Base-by-base conservation (phyloP, 1,139 yeast genomes). In the Kurtzmaniella natalensis region DNA sequence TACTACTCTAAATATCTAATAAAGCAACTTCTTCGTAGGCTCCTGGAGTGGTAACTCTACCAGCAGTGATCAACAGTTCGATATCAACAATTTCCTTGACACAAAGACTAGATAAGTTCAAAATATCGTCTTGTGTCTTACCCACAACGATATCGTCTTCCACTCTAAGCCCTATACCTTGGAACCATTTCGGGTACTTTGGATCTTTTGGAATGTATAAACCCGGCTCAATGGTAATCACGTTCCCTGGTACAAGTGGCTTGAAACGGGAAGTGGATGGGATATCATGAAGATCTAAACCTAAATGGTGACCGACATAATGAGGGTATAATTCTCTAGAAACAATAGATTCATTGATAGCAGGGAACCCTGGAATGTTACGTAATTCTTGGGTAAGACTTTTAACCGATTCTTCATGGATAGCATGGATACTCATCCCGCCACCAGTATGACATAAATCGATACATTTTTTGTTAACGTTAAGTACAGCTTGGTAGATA, bases 211-310 rank as follows among this genome's bases (percentile, higher is more conserved):
- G 97, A 29, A 94, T 76, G 53, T 92, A 92, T 24, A 92, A 72
- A 18, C 98, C 98, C 0, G 98, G 98, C 53, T 92, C 98, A 21
- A 92, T 78, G 1, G 98, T 92, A 30, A 92, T 68, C 3, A 92
- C 96, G 47, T 82, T 87, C 3, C 86, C 86, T 19, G 60, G 64
- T 24, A 56, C 60, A 29, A 84, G 51, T 26, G 59, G 66, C 32
- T 67, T 72, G 46, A 55, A 70, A 51, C 78, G 70, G 20, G 81
- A 76, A 35, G 68, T 72, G 25, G 69, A 57, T 10, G 92, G 87
- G 18, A 81, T 71, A 53, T 89, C 97, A 58, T 89, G 97, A 23
- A 89, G 85, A 48, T 92, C 98, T 30, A 94, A 61, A 0, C 99
- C 99, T 32, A 94, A 65, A 51, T 92, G 92, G 55, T 94, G 99